phyloP scores from a whole-genome alignment of 2,329 filamentous ascomycete genomes.

The Penicillium hordei region DNA sequence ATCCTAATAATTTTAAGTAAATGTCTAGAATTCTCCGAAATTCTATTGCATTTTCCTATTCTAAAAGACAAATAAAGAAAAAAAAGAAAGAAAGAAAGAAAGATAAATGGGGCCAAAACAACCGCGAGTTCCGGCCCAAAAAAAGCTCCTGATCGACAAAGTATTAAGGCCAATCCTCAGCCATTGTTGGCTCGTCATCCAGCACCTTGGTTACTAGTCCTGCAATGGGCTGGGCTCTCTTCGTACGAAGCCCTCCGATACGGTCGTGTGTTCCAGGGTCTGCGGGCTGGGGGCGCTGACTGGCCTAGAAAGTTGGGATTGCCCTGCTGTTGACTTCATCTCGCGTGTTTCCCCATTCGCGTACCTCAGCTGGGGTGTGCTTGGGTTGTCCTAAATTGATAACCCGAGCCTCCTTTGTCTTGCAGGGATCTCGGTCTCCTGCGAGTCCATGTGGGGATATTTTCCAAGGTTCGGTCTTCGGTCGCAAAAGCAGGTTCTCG shows the following conservation, averaged over 20 bases:
- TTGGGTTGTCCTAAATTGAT: constrained; percentile 4
- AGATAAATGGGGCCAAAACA: background rate
- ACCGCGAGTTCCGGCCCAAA: background rate
- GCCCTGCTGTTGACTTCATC: constrained; percentile 26
- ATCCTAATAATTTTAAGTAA: background rate
- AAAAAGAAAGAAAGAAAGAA: background rate
- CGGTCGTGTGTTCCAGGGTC: constrained; percentile 34
- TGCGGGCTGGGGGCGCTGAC: constrained; percentile 25
- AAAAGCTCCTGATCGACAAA: constrained; percentile 22
- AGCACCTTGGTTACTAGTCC: constrained; percentile 19
- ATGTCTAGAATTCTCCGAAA: background rate
- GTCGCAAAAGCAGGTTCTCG: constrained; percentile 26
- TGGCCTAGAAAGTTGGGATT: constrained; percentile 28
- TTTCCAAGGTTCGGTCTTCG: constrained; percentile 1
- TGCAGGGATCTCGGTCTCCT: constrained; percentile 20
- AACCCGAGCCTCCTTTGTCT: constrained; percentile 23
- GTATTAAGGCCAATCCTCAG: constrained; percentile 14
- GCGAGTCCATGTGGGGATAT: constrained; percentile 23
- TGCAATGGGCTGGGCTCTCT: constrained; percentile 16
- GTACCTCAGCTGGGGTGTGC: constrained; percentile 13
- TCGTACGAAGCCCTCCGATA: constrained; percentile 17
- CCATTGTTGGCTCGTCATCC: constrained; percentile 21
- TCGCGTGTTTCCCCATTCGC: constrained; percentile 16
- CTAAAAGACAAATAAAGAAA: background rate
- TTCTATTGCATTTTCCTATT: background rate